Percentiles rank a stretch among this genome's conserved stretches.
phyloP scores from a whole-genome alignment of 495 filamentous ascomycete genomes.

The Penicillium manginii region DNA sequence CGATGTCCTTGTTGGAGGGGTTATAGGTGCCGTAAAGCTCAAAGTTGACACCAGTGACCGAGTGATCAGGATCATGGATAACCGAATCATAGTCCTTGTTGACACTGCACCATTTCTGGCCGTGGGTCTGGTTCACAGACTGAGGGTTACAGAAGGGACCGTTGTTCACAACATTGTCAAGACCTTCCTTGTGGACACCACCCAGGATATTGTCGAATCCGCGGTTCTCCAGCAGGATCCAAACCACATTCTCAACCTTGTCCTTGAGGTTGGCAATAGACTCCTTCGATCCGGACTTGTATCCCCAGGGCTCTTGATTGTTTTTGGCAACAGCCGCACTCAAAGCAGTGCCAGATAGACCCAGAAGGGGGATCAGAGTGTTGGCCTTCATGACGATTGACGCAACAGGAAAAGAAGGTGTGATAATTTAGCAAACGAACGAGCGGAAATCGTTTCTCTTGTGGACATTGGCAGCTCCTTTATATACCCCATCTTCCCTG shows the following conservation, averaged over 20 bases:
- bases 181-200: constrained; percentile 41
- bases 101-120: constrained; percentile 41
- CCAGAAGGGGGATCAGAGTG: constrained; percentile 26
- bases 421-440: constrained; percentile 4
- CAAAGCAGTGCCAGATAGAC: constrained; percentile 28
- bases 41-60: constrained; percentile 54
- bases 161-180: constrained; percentile 49
- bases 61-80: constrained; percentile 55
- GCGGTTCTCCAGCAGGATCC: constrained; percentile 51
- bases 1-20: constrained; percentile 47
- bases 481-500: constrained; percentile 1
- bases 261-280: constrained; percentile 45
- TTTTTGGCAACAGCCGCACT: constrained; percentile 20
- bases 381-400: constrained; percentile 29
- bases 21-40: constrained; percentile 51
- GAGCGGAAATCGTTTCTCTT: constrained; percentile 20
- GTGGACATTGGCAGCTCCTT: not conserved
- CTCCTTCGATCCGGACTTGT: constrained; percentile 33
- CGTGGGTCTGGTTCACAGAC: constrained; percentile 39
- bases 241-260: constrained; percentile 54
- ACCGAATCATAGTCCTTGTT: constrained; percentile 50
- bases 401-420: not conserved
- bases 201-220: constrained; percentile 51
- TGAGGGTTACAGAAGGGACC: constrained; percentile 47
- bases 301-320: constrained; percentile 23